These are phyloP conservation scores for Barbatosphaeria neglecta DNA, from an alignment of 495 filamentous ascomycete genomes.

Conservation along the genomic window DNA sequence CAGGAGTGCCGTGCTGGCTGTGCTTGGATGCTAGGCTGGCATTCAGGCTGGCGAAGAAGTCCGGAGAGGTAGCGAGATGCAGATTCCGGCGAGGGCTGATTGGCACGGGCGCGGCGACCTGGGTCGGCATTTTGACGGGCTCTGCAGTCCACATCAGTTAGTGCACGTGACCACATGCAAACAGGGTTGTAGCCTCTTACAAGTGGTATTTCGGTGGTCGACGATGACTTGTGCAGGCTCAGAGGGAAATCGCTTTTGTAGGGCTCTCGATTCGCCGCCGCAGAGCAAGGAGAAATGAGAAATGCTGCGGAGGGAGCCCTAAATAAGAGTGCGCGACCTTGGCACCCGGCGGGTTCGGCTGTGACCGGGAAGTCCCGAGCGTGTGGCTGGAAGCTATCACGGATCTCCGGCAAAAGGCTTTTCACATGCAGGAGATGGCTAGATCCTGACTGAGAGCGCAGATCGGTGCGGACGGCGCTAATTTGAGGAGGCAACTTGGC, in stretches of 20 bases:
- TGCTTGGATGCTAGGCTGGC: constrained; percentile 27
- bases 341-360: not conserved
- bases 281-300: too few species aligned
- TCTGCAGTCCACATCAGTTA: not conserved
- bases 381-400: too few species aligned
- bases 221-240: too few species aligned
- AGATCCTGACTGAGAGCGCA: too few species aligned
- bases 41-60: constrained; percentile 35
- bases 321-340: not conserved
- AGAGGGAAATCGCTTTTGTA: too few species aligned
- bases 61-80: constrained; percentile 24
- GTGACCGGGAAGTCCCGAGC: not conserved
- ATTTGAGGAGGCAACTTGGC: too few species aligned
- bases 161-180: not conserved
- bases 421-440: not conserved
- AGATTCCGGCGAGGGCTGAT: constrained; percentile 27
- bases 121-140: constrained; percentile 32
- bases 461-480: too few species aligned
- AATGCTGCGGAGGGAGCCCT: too few species aligned
- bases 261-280: too few species aligned
- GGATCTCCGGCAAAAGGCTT: too few species aligned
- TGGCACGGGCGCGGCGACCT: constrained; percentile 32
- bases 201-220: not conserved
- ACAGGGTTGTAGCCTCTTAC: not conserved
- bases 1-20: constrained; percentile 22